Evolutionary conservation across 2,329 filamentous ascomycete genomes (phyloP).

Genomic region (Phyllosticta capitalensis): DNA sequence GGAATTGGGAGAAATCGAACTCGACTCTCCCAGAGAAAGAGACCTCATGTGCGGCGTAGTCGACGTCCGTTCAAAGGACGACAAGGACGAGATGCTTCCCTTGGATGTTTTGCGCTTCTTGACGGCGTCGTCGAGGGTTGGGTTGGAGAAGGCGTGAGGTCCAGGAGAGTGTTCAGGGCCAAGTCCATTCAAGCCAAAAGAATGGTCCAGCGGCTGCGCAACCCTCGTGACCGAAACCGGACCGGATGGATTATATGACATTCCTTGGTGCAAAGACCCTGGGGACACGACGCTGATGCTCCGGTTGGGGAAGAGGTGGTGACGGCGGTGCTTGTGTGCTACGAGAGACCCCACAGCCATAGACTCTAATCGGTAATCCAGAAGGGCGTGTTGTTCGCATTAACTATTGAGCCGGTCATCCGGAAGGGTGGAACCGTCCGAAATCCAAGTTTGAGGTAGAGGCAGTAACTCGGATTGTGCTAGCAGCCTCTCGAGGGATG

Average conservation of each 20-base stretch:
- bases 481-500: constrained; percentile 4
- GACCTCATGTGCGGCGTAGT: constrained; percentile 41
- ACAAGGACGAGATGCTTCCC: constrained; percentile 24
- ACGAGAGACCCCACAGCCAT: constrained; percentile 25
- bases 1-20: constrained; percentile 39
- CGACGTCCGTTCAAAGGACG: constrained; percentile 31
- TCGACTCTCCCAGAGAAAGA: constrained; percentile 26
- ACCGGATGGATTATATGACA: constrained; percentile 25
- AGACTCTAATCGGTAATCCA: constrained; percentile 14
- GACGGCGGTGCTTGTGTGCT: constrained; percentile 24
- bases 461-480: neutral
- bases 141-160: constrained; percentile 1
- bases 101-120: constrained; percentile 32
- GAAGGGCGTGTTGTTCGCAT: neutral
- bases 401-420: constrained; percentile 2
- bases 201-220: constrained; percentile 5
- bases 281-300: constrained; percentile 25
- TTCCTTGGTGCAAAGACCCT: constrained; percentile 19
- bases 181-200: constrained; percentile 2
- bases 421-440: neutral
- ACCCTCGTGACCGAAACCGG: constrained; percentile 21
- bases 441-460: neutral
- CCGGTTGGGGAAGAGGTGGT: constrained; percentile 20
- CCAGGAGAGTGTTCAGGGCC: neutral
- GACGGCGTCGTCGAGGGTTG: constrained; percentile 18